phyloP scores from a whole-genome alignment of 2,329 filamentous ascomycete genomes.

The Pseudogymnoascus sp. region DNA sequence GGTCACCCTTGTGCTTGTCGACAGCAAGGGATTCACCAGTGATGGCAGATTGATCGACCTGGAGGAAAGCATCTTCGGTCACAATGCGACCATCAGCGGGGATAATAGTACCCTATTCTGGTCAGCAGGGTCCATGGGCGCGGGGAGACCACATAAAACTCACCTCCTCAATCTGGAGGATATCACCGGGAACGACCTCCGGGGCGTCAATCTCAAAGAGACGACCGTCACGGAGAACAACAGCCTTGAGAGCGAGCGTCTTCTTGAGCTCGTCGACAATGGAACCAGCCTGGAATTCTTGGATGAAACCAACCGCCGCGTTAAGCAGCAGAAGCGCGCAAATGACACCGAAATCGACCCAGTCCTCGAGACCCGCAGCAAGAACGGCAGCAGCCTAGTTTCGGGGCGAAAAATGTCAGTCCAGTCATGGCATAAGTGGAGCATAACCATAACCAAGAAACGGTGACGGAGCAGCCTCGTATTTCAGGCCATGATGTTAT shows the following conservation, averaged over 20 bases:
- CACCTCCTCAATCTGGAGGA: conserved; percentile 76
- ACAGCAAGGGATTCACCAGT: conserved; percentile 88
- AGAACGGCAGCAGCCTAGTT: conserved; percentile 59
- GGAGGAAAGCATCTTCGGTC: conserved; percentile 74
- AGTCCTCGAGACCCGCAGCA: conserved; percentile 76
- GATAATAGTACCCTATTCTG: conserved; percentile 67
- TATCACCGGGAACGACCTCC: conserved; percentile 83
- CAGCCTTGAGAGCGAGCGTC: conserved; percentile 79
- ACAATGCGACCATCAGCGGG: conserved; percentile 82
- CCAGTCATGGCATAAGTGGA: not conserved
- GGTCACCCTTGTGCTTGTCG: conserved; percentile 76
- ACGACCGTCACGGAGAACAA: conserved; percentile 73
- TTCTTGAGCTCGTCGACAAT: conserved; percentile 90
- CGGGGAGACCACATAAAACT: conserved; percentile 17
- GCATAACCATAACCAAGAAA: not conserved
- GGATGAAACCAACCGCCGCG: conserved; percentile 76
- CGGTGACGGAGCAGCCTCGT: not conserved
- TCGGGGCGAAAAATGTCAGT: conserved; percentile 13
- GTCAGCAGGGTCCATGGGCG: not conserved
- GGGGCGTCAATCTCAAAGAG: conserved; percentile 74
- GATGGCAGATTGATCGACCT: conserved; percentile 87
- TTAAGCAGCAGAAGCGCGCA: conserved; percentile 77
- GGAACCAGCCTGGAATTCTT: conserved; percentile 83
- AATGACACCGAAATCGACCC: conserved; percentile 92
- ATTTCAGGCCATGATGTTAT: not conserved